phyloP scores from a whole-genome alignment of 768 basidiomycete genomes.

The Floccularia luteovirens region DNA sequence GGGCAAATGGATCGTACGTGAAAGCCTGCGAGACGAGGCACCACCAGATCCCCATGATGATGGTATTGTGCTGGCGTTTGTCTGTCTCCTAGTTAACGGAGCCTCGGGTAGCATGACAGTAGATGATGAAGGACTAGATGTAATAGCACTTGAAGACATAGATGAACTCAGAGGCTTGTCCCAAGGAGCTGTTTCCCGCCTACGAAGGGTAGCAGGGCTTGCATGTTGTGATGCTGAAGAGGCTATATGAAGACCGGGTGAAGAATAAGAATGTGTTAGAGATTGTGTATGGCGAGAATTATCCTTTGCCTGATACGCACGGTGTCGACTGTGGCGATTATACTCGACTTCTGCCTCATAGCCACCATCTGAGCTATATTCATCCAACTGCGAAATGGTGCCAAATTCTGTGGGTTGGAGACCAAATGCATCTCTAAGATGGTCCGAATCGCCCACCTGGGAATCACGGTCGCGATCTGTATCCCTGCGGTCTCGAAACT shows the following conservation, averaged over 20 bases:
- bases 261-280: slow-evolving; percentile 50
- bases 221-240: slow-evolving; percentile 60
- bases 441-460: slow-evolving; percentile 46
- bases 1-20: slow-evolving; percentile 76
- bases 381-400: slow-evolving; percentile 54
- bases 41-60: slow-evolving; percentile 50
- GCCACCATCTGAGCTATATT: slow-evolving; percentile 74
- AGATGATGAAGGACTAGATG: slow-evolving; percentile 55
- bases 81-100: slow-evolving; percentile 58
- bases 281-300: slow-evolving; percentile 21
- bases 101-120: slow-evolving; percentile 55
- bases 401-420: slow-evolving; percentile 52
- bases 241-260: slow-evolving; percentile 50
- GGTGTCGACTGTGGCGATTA: slow-evolving; percentile 63
- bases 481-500: slow-evolving; percentile 40
- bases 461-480: slow-evolving; percentile 49
- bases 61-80: slow-evolving; percentile 33
- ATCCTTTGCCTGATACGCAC: slow-evolving; percentile 54
- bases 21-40: slow-evolving; percentile 70
- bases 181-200: slow-evolving; percentile 60
- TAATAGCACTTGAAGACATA: slow-evolving; percentile 45
- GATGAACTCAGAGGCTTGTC: slow-evolving; percentile 53
- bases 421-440: slow-evolving; percentile 53
- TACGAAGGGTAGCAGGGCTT: slow-evolving; percentile 62
- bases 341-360: slow-evolving; percentile 73